These are phyloP conservation scores for Asparagopsis taxiformis DNA, from an alignment of 31 red algal genomes.

Conservation along the genomic window DNA sequence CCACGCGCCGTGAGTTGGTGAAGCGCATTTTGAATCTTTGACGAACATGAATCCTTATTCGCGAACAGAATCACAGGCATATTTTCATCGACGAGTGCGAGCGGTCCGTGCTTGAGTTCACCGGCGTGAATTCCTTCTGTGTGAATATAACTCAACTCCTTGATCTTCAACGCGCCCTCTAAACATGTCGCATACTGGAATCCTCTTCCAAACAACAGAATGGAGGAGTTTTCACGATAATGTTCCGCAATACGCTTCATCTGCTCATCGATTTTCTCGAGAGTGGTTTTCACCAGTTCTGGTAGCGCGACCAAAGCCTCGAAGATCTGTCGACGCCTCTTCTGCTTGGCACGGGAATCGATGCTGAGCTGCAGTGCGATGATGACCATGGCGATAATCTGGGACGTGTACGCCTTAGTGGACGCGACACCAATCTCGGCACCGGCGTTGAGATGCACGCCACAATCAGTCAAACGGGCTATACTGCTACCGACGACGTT, in stretches of 20 bases:
- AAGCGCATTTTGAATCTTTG: constrained; percentile 75
- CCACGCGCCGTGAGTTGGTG: constrained; percentile 84
- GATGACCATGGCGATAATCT: constrained; percentile 91
- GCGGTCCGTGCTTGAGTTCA: constrained; percentile 97
- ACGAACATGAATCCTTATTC: constrained; percentile 56
- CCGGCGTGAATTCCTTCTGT: constrained; percentile 96
- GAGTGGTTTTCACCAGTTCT: constrained; percentile 43
- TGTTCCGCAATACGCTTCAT: constrained; percentile 49
- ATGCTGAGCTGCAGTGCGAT: constrained; percentile 84
- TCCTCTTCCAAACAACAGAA: constrained; percentile 88
- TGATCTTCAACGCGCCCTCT: constrained; percentile 98
- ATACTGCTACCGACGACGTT: constrained; percentile 96
- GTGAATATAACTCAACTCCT: constrained; percentile 95
- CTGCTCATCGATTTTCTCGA: constrained; percentile 50
- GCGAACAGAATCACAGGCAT: constrained; percentile 93
- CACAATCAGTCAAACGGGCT: constrained; percentile 87
- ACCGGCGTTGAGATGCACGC: constrained; percentile 96
- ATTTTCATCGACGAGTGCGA: constrained; percentile 94
- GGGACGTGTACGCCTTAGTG: constrained; percentile 96
- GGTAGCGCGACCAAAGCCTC: constrained; percentile 71
- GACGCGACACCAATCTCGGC: constrained; percentile 95
- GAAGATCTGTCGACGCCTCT: constrained; percentile 72
- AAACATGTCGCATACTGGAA: constrained; percentile 94
- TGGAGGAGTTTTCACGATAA: constrained; percentile 64
- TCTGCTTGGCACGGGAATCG: constrained; percentile 81